Evolutionary conservation across 768 basidiomycete genomes (phyloP), one percentile per base, ranked within the genome.

Genomic region (Phanerochaete sordida): DNA sequence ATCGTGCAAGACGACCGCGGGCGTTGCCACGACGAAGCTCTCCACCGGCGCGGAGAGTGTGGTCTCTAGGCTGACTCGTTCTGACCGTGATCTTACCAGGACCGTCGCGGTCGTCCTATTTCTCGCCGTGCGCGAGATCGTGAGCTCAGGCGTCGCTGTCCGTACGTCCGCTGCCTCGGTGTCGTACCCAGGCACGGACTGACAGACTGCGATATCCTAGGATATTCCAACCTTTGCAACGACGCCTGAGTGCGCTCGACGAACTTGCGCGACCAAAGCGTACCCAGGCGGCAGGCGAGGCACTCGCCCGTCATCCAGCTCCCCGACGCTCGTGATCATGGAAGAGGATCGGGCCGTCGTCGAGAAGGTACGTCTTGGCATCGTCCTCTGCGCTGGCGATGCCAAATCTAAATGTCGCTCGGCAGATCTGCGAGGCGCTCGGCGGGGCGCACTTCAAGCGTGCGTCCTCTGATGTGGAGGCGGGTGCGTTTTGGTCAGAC

Each of bases 281-380:
- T 23, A 27, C 59, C 56, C 35, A 77, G 83, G 47, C 91, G 88
- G 68, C 87, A 87, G 2, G 84, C 85, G 21, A 75, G 80, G 62
- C 91, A 95, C 68, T 88, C 88, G 0, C 80, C 97, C 11, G 93
- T 97, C 75, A 92, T 98, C 81, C 95, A 96, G 71, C 82, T 97
- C 54, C 92, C 59, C 62, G 84, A 90, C 35, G 74, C 81, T 0
- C 72, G 77, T 12, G 78, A 43, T 43, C 39, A 77, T 81, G 46
- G 72, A 77, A 21, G 81, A 92, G 26, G 77, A 85, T 63, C 67
- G 72, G 8, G 4, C 11, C 8, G 19, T 43, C 19, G 39, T 43
- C 8, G 39, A 43, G 19, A 43, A 43, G 39, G 39, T 43, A 19
- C 8, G 39, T n/a, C n/a, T n/a, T n/a, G n/a, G n/a, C n/a, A n/a